These are phyloP conservation scores for Heteromeles arbutifolia DNA, from an alignment of 306 rosid species.

Conservation along the genomic window DNA sequence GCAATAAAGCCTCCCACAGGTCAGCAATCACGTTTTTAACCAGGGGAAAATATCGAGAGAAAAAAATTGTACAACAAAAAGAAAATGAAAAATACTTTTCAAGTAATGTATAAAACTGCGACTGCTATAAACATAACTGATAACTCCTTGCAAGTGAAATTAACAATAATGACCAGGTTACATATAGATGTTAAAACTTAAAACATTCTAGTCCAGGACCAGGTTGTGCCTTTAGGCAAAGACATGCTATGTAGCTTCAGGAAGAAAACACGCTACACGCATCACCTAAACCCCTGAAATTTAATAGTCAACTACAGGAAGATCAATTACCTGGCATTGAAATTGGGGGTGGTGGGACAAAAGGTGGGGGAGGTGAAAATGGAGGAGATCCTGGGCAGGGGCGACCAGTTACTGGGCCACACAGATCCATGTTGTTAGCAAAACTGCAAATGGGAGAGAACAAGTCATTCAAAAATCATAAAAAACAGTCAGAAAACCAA, in stretches of 20 bases:
- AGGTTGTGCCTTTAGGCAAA: neutral
- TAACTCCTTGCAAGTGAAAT: neutral
- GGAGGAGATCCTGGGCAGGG: constrained; percentile 99
- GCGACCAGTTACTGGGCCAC: constrained; percentile 97
- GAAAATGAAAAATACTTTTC: neutral
- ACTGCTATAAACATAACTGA: neutral
- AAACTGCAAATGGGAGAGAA: constrained; percentile 55
- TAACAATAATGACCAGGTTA: neutral
- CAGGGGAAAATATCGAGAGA: neutral
- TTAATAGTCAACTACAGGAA: constrained; percentile 9
- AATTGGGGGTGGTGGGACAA: constrained; percentile 86
- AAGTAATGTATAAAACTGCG: neutral
- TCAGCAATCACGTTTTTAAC: neutral
- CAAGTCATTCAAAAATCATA: constrained; percentile 12
- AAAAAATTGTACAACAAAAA: neutral
- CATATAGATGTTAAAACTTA: neutral
- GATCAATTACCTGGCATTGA: constrained; percentile 76
- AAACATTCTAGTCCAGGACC: neutral
- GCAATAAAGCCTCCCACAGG: neutral
- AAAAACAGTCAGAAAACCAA: constrained; percentile 12
- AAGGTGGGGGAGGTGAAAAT: constrained; percentile 99
- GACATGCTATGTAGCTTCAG: neutral
- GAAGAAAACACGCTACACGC: neutral
- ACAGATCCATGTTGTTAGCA: constrained; percentile 83
- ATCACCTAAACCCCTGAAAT: neutral